Evolutionary conservation across 2,329 filamentous ascomycete species (phyloP).

Genomic region (Scedosporium aurantiacum): DNA sequence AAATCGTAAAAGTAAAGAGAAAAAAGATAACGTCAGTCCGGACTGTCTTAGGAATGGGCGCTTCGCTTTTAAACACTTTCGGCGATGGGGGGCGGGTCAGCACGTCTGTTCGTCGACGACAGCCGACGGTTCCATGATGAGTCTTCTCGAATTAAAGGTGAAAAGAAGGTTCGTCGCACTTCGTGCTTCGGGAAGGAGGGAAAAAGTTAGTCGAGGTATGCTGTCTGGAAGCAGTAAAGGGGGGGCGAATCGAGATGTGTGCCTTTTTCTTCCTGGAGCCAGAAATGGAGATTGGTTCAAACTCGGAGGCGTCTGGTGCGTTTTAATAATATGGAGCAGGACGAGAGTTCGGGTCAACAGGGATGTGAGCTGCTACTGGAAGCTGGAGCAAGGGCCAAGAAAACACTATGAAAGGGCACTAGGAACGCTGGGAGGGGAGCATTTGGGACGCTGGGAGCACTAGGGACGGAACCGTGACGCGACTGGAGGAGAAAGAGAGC

Average conservation of each 20-base stretch:
- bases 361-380: background rate
- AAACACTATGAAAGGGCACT: too few relatives aligned
- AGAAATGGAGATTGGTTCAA: background rate
- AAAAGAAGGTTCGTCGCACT: background rate
- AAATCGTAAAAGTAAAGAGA: background rate
- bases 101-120: background rate
- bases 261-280: background rate
- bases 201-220: background rate
- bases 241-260: background rate
- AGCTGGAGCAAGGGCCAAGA: background rate
- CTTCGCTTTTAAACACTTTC: background rate
- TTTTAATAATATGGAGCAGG: background rate
- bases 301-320: background rate
- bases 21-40: background rate
- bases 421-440: too few relatives aligned
- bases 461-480: background rate
- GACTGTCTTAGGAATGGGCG: background rate
- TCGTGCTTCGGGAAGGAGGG: background rate
- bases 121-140: background rate
- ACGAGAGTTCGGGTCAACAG: background rate
- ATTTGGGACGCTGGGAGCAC: background rate
- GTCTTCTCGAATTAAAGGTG: background rate
- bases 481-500: background rate
- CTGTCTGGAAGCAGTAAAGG: background rate
- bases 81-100: background rate